phyloP scores from a whole-genome alignment of 306 rosid genomes.

The Quercus parvula region DNA sequence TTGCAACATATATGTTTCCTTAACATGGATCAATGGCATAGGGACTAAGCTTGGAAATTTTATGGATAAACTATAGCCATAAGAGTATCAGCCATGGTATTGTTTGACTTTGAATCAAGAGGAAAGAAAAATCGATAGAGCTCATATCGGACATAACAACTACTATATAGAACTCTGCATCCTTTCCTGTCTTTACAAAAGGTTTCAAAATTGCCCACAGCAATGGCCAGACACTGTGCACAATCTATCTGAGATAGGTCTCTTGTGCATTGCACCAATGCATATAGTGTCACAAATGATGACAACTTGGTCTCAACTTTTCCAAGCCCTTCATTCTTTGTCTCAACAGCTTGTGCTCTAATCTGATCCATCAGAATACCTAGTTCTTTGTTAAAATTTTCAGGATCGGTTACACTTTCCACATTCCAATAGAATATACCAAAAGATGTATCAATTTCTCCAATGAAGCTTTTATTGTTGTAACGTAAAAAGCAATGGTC shows the following conservation, averaged over 20 bases:
- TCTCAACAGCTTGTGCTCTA: slow-evolving; percentile 36
- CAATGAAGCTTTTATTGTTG: slow-evolving; percentile 34
- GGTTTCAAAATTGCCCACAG: slow-evolving; percentile 39
- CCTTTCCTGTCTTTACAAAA: slow-evolving; percentile 47
- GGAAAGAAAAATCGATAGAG: slow-evolving; percentile 70
- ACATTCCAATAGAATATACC: slow-evolving; percentile 50
- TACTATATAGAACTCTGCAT: slow-evolving; percentile 53
- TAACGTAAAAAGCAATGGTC: slow-evolving; percentile 63
- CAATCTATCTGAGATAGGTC: slow-evolving; percentile 45
- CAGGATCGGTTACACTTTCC: slow-evolving; percentile 50
- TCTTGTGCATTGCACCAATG: slow-evolving; percentile 64
- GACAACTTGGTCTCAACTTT: slow-evolving; percentile 50
- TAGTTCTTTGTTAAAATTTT: slow-evolving; percentile 41
- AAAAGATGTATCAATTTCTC: slow-evolving; percentile 51
- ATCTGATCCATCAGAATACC: slow-evolving; percentile 39
- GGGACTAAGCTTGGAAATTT: background rate
- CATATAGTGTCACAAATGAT: slow-evolving; percentile 52
- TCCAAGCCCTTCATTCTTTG: slow-evolving; percentile 45
- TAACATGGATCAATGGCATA: background rate
- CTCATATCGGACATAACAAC: slow-evolving; percentile 70
- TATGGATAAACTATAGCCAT: slow-evolving; percentile 32
- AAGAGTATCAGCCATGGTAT: slow-evolving; percentile 4
- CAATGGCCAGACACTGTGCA: slow-evolving; percentile 67
- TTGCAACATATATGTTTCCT: background rate
- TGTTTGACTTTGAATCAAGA: slow-evolving; percentile 28